Base-by-base conservation (phyloP, 1,284 basidiomycete genomes). In the Mycosarcoma maydis region DNA sequence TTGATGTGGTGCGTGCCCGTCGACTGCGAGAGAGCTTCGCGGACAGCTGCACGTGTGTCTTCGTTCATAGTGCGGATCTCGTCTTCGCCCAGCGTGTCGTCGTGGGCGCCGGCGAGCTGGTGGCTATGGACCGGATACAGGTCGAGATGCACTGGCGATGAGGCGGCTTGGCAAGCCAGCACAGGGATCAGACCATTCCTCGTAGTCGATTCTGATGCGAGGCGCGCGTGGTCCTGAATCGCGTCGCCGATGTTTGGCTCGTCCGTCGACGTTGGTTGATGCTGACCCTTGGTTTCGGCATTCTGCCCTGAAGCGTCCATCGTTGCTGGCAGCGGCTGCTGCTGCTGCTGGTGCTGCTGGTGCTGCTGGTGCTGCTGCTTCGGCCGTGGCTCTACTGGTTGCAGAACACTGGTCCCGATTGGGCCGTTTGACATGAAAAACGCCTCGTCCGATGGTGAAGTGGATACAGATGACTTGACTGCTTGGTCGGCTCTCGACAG, bases 21-120 rank as follows among this genome's bases (percentile, higher is more conserved):
- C 20, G 59, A 52, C 16, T 53, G 36, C 24, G 66, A 69, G 13
- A 69, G 66, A 19, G 66, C 66, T 26, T 69, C 66, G 27, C 59
- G 59, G 5, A 69, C 66, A 9, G 66, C 66, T 6, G 55, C 51
- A 7, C 60, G 54, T 17, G 59, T 69, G 29, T 62, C 49, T 27
- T 62, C 66, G 32, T 58, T 59, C 66, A 69, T 69, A 10, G 57
- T 50, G 13, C 66, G 66, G 37, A 69, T 62, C 40, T 69, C 66
- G 11, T 62, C 58, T 17, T 61, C 66, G 23, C 57, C 59, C 13
- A 69, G 27, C 7, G 45, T 51, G 40, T 66, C 38, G 16, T 59
- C 62, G 29, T 59, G 62, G n/a, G 47, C 37, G 22, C 47, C 47
- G 7, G 51, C 51, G 19, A 51, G 50, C n/a, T 7, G 44, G 49